Evolutionary conservation across 345 rosid species (phyloP).

Genomic region (Arabidopsis suecica): DNA sequence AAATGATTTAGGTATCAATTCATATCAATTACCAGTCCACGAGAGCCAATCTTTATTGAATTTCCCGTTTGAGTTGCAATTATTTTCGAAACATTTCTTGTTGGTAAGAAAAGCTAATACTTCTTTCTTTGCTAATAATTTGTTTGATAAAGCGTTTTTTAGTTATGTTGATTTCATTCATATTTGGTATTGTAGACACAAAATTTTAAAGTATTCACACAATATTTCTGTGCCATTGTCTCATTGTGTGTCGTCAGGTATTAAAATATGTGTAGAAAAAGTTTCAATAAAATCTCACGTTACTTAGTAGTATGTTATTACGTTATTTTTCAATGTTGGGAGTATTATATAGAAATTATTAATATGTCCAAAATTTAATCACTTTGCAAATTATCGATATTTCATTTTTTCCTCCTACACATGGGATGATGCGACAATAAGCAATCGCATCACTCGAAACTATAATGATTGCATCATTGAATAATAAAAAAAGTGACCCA

Average conservation of each 20-base stretch:
- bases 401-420: background rate
- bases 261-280: background rate
- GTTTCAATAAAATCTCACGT: background rate
- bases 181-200: background rate
- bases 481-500: background rate
- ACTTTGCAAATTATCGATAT: background rate
- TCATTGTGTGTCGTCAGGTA: background rate
- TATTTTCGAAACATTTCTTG: constrained; percentile 19
- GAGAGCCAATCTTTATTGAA: constrained; percentile 9
- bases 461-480: constrained; percentile 8
- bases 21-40: constrained; percentile 20
- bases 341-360: background rate
- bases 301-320: background rate
- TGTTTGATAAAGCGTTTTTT: background rate
- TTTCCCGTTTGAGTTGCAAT: constrained; percentile 21
- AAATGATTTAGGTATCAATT: constrained; percentile 21
- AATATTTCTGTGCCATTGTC: background rate
- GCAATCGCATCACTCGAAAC: constrained; percentile 3
- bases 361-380: background rate
- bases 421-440: constrained; percentile 11
- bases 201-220: background rate
- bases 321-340: background rate
- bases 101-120: no score
- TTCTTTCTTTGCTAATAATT: no score
- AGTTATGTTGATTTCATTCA: constrained; percentile 5